Conservation (phyloP, 306 rosid genomes). For the Cajanus cajan region DNA sequence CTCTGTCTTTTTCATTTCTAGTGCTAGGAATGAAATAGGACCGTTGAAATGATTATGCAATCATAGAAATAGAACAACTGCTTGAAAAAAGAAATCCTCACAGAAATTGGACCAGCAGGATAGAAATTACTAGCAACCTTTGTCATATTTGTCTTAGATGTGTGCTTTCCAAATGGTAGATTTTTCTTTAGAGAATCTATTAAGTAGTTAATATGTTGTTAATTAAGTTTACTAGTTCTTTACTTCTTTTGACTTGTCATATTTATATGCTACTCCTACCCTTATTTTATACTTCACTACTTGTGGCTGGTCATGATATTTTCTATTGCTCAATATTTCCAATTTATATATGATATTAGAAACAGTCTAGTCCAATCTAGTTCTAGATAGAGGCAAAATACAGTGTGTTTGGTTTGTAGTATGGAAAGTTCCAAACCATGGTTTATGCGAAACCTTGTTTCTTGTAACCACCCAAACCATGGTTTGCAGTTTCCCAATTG, state of each 20-base stretch:
- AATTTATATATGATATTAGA: not conserved
- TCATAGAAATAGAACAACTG: not conserved
- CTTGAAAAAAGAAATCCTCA: not conserved
- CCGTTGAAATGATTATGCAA: not conserved
- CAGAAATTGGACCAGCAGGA: not conserved
- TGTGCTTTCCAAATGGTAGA: not conserved
- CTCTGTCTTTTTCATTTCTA: not conserved
- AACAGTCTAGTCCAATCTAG: not conserved
- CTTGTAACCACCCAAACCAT: not conserved
- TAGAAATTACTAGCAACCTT: not conserved
- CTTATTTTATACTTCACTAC: not conserved
- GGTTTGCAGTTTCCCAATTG: not conserved
- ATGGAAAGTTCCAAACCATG: not conserved
- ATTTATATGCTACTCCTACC: not conserved
- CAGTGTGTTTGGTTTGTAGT: not conserved
- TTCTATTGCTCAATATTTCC: not conserved
- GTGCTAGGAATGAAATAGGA: not conserved
- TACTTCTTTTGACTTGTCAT: not conserved
- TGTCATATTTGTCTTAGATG: not conserved
- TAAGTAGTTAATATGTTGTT: not conserved
- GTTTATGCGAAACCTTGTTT: not conserved
- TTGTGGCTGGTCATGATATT: not conserved
- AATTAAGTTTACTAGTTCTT: not conserved
- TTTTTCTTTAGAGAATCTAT: not conserved
- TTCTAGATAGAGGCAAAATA: not conserved